Evolutionary conservation across 2,329 filamentous ascomycete species (phyloP), one percentile per base, ranked within the genome.

Genomic region (Neurospora sp.): DNA sequence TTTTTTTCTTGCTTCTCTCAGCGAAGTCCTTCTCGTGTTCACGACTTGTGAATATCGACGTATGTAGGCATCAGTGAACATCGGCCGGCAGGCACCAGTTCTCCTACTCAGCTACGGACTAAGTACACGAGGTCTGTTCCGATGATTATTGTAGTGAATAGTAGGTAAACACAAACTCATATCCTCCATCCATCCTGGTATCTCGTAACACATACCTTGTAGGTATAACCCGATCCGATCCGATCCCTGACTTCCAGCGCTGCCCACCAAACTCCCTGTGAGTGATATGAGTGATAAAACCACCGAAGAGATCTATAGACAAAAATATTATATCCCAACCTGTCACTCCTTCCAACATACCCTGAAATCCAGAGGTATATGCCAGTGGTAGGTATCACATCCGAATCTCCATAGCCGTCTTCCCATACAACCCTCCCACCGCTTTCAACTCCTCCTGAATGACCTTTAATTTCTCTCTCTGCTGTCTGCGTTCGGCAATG

Each of bases 401-500:
- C 66, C 73, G 71, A 68, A 77, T 72, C 66, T 72, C 70, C 46
- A 72, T 67, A 9, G 76, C 76, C 68, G 71, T 71, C 66, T 70
- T 74, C 39, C 73, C 73, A 42, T 76, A 73, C 68, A 77, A 76
- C 10, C 74, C 74, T 1, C 52, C 52, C 1, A 36, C 52, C 0
- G 70, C 46, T n/a, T 73, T 73, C 74, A 77, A 76, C n/a, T 76
- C 74, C 68, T 77, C 76, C 39, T 76, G 71, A 43, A 77, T 77
- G 40, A 73, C 68, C 38, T 73, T 67, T 6, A 77, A 66, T 66
- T 71, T 72, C 28, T 39, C 68, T 42, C 76, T 71, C 70, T 78
- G 75, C 19, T 67, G 38, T 62, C 76, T 67, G 17, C 76, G 74
- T 58, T 75, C 75, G 33, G 72, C 70, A 39, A 78, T 75, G n/a